Evolutionary conservation across 441 rosid species (phyloP).

Genomic region (Breynia disticha): DNA sequence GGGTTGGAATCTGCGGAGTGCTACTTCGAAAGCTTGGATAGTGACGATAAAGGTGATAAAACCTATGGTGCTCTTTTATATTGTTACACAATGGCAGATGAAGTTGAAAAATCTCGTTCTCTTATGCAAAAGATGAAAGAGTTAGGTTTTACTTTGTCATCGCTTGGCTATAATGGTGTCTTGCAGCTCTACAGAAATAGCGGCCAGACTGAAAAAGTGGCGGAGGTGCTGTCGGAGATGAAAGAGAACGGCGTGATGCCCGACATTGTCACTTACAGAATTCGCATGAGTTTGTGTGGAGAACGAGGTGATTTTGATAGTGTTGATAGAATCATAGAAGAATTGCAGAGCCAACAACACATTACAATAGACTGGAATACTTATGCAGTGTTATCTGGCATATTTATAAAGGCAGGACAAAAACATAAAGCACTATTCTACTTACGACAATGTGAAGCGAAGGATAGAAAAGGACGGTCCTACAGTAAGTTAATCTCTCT

Average conservation of each 20-base stretch:
- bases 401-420: constrained; percentile 30
- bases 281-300: constrained; percentile 32
- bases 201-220: constrained; percentile 31
- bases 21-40: constrained; percentile 28
- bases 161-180: constrained; percentile 28
- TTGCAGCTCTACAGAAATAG: constrained; percentile 32
- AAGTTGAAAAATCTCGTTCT: constrained; percentile 31
- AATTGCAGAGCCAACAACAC: constrained; percentile 25
- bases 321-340: constrained; percentile 35
- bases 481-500: constrained; percentile 38
- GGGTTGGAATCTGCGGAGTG: constrained; percentile 34
- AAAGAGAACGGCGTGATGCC: constrained; percentile 32
- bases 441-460: constrained; percentile 39
- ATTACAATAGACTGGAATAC: constrained; percentile 39
- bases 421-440: constrained; percentile 28
- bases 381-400: constrained; percentile 26
- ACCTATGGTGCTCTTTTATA: constrained; percentile 43
- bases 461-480: constrained; percentile 23
- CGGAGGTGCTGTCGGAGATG: constrained; percentile 35
- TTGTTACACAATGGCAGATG: constrained; percentile 37
- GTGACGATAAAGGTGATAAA: constrained; percentile 26
- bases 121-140: constrained; percentile 39
- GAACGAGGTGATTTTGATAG: constrained; percentile 26
- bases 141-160: constrained; percentile 23
- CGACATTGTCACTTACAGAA: constrained; percentile 38